phyloP scores from a whole-genome alignment of 441 rosid genomes.

The Euphorbia celastroides region DNA sequence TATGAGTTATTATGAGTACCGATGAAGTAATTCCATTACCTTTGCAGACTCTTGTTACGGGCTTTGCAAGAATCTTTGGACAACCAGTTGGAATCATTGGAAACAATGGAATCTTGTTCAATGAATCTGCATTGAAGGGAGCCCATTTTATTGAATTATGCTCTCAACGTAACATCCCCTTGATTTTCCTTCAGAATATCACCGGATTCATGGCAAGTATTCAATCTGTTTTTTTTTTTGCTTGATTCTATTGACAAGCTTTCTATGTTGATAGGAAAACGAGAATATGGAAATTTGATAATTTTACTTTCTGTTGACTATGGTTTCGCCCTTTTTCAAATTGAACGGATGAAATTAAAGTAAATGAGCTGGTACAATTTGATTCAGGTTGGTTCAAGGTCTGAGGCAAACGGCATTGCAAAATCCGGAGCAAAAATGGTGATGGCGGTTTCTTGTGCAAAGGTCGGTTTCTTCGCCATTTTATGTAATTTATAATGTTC shows the following conservation, averaged over 20 bases:
- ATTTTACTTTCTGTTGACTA: not conserved
- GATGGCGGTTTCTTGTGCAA: conserved; percentile 98
- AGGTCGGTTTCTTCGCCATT: conserved; percentile 38
- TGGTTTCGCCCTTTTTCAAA: not conserved
- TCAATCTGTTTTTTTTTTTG: not conserved
- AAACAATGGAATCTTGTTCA: conserved; percentile 88
- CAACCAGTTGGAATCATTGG: conserved; percentile 90
- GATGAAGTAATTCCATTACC: conserved; percentile 15
- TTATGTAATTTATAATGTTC: not conserved
- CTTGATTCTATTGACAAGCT: conserved; percentile 1
- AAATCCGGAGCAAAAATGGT: conserved; percentile 99
- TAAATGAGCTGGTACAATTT: not conserved
- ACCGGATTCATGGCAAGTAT: conserved; percentile 86
- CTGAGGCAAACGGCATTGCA: conserved; percentile 96
- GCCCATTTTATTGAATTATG: conserved; percentile 92
- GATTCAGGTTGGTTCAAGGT: conserved; percentile 86
- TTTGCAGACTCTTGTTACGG: conserved; percentile 86
- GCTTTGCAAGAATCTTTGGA: conserved; percentile 77
- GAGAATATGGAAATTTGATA: not conserved
- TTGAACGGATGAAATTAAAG: too few relatives aligned
- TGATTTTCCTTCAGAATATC: conserved; percentile 90
- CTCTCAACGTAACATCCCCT: conserved; percentile 80
- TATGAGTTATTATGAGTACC: not conserved
- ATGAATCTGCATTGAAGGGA: conserved; percentile 95
- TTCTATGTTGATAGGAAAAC: conserved; percentile 1